Evolutionary conservation across 176 grass and related monocot species (phyloP).

Genomic region (Musa troglodytarum): DNA sequence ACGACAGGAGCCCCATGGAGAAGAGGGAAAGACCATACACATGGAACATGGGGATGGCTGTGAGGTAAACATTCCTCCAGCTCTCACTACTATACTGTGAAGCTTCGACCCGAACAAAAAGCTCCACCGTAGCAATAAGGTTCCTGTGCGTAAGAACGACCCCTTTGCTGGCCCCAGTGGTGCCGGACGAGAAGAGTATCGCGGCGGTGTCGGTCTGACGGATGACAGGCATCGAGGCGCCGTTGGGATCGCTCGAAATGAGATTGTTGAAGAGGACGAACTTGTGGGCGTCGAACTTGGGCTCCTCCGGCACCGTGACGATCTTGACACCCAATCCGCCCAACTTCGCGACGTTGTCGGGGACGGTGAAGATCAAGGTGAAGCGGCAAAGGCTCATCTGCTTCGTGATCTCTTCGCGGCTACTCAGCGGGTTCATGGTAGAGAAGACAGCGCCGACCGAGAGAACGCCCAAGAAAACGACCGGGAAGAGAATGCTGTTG

Average conservation of each 20-base stretch:
- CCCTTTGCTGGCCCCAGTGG: constrained; percentile 60
- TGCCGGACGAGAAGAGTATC: constrained; percentile 81
- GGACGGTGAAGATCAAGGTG: constrained; percentile 35
- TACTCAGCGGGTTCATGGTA: constrained; percentile 49
- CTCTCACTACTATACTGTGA: constrained; percentile 43
- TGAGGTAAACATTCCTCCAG: constrained; percentile 69
- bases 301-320: constrained; percentile 44
- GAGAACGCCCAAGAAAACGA: constrained; percentile 53
- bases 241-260: constrained; percentile 1
- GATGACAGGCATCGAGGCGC: constrained; percentile 18
- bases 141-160: constrained; percentile 71
- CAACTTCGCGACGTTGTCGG: constrained; percentile 26
- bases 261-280: constrained; percentile 38
- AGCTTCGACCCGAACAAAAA: constrained; percentile 63
- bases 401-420: constrained; percentile 42
- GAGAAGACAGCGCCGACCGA: constrained; percentile 38
- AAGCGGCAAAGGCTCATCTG: constrained; percentile 20
- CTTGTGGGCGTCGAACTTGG: background rate
- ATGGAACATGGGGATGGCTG: constrained; percentile 79
- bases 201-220: constrained; percentile 53
- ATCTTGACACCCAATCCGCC: constrained; percentile 18
- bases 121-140: constrained; percentile 59
- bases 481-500: constrained; percentile 53
- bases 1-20: constrained; percentile 58
- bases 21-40: constrained; percentile 83